Evolutionary conservation across 805 yeast genomes (phyloP), one percentile per base, ranked within the genome.

Genomic region (Cyberlindnera saturnus): DNA sequence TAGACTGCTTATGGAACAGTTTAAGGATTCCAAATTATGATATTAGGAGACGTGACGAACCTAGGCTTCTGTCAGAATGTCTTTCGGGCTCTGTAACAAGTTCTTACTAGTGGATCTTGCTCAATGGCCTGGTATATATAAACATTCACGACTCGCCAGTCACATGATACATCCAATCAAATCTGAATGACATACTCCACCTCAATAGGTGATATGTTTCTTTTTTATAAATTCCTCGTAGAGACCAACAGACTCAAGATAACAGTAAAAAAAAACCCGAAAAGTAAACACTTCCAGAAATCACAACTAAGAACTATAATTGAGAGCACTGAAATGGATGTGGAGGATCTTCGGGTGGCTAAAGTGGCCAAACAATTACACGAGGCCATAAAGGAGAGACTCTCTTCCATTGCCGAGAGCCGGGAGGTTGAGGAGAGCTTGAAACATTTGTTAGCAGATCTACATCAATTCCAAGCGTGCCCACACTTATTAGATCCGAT

Each of bases 401-500:
- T 47, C 9, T 7, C 3, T 9, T 18, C 32, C 4, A 9, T 44
- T 15, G 38, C 40, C 1, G 13, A 26, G 9, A n/a, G 9, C 8
- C n/a, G 30, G 3, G 34, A 15, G 6, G 32, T 15, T 3, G 20
- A 11, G 7, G 36, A 20, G n/a, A 39, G 36, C 13, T 19, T 36
- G 15, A 33, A 38, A 16, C n/a, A 20, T 7, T 39, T 44, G 4
- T 44, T 50, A 14, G 23, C 15, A 3, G 48, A 54, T 7, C 66
- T 75, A 18, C 68, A 73, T 39, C 75, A 75, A 49, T 79, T 77
- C 49, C 82, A 77, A 52, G 70, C 73, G 3, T 65, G 63, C 34
- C 84, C 84, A 0, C 75, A 71, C 42, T 61, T 77, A 14, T 56
- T 80, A 4, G 83, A 79, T 52, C 35, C 54, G 0, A 50, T 59